phyloP scores from a whole-genome alignment of 2,329 filamentous ascomycete species.

The Lasiodiplodia sp. region DNA sequence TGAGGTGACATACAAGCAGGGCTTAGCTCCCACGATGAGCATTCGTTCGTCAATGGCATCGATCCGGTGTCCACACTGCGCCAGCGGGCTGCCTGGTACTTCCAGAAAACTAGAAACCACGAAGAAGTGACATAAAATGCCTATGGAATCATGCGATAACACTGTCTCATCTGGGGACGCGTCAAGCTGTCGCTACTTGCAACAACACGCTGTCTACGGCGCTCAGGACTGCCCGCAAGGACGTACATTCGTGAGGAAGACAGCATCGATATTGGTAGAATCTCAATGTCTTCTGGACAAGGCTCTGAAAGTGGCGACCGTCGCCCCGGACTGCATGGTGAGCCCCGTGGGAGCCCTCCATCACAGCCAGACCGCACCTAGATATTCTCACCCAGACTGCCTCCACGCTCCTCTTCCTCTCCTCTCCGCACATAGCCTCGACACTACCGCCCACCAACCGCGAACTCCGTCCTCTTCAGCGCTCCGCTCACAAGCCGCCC shows the following conservation, averaged over 20 bases:
- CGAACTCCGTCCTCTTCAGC: no score
- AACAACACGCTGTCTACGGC: neutral
- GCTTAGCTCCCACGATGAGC: no score
- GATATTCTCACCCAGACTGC: neutral
- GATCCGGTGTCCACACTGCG: no score
- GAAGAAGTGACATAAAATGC: no score
- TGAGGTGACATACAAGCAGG: no score
- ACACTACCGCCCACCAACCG: neutral
- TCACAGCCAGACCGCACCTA: neutral
- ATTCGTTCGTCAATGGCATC: no score
- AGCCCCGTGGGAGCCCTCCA: neutral
- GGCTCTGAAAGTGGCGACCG: neutral
- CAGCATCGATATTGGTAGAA: neutral
- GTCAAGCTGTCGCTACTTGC: neutral
- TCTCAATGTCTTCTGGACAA: neutral
- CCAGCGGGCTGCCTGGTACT: no score
- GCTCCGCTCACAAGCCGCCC: neutral
- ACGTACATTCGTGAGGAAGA: neutral
- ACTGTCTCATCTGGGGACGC: no score
- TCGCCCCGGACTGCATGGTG: neutral
- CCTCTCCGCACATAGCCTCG: neutral
- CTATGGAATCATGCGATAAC: no score
- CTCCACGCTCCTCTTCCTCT: neutral
- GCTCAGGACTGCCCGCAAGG: neutral
- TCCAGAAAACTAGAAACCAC: no score